Percentiles rank a stretch among this genome's conserved stretches.
Conservation (phyloP, 805 yeast species). For the Candida nemodendra region DNA sequence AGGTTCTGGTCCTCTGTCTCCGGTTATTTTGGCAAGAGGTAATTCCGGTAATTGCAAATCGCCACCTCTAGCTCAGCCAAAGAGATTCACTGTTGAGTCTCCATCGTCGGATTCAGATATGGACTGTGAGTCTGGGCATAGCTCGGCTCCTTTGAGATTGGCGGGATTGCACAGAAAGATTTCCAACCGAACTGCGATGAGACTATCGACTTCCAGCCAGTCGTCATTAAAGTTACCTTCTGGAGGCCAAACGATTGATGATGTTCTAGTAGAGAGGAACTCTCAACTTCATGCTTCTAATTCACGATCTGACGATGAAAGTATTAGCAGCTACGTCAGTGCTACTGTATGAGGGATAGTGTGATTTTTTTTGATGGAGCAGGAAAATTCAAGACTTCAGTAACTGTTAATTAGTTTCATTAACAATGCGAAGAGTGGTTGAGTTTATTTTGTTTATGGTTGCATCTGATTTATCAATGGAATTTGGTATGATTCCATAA, state of each 20-base stretch:
- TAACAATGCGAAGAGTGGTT: too few relatives aligned
- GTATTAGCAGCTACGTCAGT: conserved; percentile 30
- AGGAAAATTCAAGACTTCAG: too few relatives aligned
- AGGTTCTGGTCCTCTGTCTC: conserved; percentile 14
- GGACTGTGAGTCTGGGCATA: conserved; percentile 12
- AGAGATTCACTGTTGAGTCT: conserved; percentile 26
- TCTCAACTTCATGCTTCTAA: too few relatives aligned
- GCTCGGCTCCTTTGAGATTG: conserved; percentile 16
- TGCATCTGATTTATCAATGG: too few relatives aligned
- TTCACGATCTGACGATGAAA: conserved; percentile 22
- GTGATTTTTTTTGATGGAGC: too few relatives aligned
- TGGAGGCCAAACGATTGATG: conserved; percentile 20
- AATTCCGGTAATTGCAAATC: conserved; percentile 15
- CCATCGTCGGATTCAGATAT: conserved; percentile 25
- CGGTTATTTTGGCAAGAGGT: conserved; percentile 13
- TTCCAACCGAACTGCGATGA: conserved; percentile 17
- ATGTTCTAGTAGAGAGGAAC: conserved; percentile 19
- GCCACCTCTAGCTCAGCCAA: conserved; percentile 25
- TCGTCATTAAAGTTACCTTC: conserved; percentile 6
- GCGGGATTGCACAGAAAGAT: conserved; percentile 26
- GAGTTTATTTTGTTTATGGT: too few relatives aligned
- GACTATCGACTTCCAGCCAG: conserved; percentile 12
- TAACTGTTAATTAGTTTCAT: too few relatives aligned
- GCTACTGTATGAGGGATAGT: conserved; percentile 22
- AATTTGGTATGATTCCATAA: too few relatives aligned